Evolutionary conservation across 768 basidiomycete genomes (phyloP).

Genomic region (Gymnopilus junonius): DNA sequence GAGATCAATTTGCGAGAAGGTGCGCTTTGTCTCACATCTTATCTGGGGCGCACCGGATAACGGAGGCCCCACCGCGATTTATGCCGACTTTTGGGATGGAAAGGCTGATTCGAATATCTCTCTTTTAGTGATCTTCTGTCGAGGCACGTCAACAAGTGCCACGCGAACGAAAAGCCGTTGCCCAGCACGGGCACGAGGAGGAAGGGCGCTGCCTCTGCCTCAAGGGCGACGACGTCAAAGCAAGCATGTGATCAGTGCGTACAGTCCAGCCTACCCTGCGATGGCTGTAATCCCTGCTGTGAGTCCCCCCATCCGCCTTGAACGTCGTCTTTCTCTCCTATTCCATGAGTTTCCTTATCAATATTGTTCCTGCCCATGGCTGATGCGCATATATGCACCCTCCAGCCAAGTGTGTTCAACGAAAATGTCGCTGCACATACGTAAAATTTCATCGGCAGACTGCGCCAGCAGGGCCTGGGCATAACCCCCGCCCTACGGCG

Average conservation of each 20-base stretch:
- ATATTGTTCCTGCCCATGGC: constrained; percentile 12
- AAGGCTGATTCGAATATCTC: constrained; percentile 6
- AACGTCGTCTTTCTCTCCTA: background rate
- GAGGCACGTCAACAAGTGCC: constrained; percentile 87
- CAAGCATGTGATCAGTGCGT: constrained; percentile 89
- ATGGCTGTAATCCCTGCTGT: constrained; percentile 83
- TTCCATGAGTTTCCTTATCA: background rate
- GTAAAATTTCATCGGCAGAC: constrained; percentile 86
- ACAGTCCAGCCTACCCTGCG: constrained; percentile 73
- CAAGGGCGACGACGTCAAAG: constrained; percentile 78
- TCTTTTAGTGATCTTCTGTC: constrained; percentile 76
- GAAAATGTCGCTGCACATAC: constrained; percentile 76
- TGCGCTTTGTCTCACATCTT: constrained; percentile 25
- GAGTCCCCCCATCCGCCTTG: constrained; percentile 28
- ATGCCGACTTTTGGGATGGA: constrained; percentile 12
- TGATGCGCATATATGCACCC: constrained; percentile 1
- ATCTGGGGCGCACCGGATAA: background rate
- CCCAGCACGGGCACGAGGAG: constrained; percentile 48
- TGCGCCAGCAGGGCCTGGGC: constrained; percentile 77
- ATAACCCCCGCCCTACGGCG: constrained; percentile 43
- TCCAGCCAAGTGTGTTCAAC: constrained; percentile 75
- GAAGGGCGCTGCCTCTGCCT: constrained; percentile 68
- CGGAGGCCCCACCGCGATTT: background rate
- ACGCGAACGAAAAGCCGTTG: constrained; percentile 70
- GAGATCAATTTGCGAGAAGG: constrained; percentile 91